Evolutionary conservation across 768 basidiomycete species (phyloP).

Genomic region (Chalciporus piperatus): DNA sequence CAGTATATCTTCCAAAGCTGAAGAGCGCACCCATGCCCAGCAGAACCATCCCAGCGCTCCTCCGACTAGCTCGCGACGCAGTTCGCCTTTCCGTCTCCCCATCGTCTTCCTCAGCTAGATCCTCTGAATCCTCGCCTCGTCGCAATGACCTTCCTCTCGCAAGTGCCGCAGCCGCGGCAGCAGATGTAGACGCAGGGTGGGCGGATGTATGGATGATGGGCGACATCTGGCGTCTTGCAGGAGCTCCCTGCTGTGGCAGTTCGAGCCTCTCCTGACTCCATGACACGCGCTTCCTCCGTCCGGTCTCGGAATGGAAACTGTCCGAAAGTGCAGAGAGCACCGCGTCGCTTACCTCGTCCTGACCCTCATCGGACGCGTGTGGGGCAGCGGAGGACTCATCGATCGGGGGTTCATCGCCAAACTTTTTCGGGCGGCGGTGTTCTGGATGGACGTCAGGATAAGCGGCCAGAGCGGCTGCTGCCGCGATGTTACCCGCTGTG

Average conservation of each 20-base stretch:
- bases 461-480: conserved; percentile 66
- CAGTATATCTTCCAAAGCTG: conserved; percentile 54
- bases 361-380: conserved; percentile 22
- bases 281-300: conserved; percentile 55
- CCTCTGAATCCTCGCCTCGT: conserved; percentile 34
- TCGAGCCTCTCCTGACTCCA: conserved; percentile 76
- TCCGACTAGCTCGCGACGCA: conserved; percentile 62
- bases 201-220: conserved; percentile 32
- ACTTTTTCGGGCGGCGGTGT: conserved; percentile 32
- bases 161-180: conserved; percentile 21
- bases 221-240: conserved; percentile 37
- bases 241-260: conserved; percentile 31
- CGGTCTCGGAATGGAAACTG: conserved; percentile 75
- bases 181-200: conserved; percentile 26
- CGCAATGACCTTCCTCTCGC: conserved; percentile 47
- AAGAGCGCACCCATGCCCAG: conserved; percentile 75
- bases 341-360: conserved; percentile 50
- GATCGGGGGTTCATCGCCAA: conserved; percentile 19
- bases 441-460: conserved; percentile 51
- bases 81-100: conserved; percentile 29
- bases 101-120: conserved; percentile 18
- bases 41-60: conserved; percentile 78
- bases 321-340: conserved; percentile 59
- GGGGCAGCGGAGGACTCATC: conserved; percentile 18
- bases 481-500: conserved; percentile 71